These are phyloP conservation scores for Lithospermum erythrorhizon DNA, from an alignment of 257 asterid species.

Conservation along the genomic window DNA sequence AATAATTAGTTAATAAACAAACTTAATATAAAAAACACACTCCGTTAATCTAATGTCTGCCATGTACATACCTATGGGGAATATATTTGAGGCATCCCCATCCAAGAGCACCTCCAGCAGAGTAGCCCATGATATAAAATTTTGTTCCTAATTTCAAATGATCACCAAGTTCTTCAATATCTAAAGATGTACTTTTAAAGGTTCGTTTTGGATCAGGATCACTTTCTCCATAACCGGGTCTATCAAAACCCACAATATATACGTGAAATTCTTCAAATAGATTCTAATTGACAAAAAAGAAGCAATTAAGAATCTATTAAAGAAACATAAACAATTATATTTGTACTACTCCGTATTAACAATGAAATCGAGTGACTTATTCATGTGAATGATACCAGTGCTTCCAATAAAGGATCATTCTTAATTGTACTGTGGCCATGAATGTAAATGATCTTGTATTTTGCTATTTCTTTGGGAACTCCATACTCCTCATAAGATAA, in stretches of 20 bases:
- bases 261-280: conserved; percentile 43
- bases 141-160: conserved; percentile 5
- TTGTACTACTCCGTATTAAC: too few relatives aligned
- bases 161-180: too few relatives aligned
- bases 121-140: conserved; percentile 51
- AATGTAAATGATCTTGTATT: conserved; percentile 44
- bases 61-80: conserved; percentile 51
- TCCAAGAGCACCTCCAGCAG: conserved; percentile 56
- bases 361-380: too few relatives aligned
- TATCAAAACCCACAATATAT: conserved; percentile 53
- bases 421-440: conserved; percentile 55
- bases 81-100: conserved; percentile 78
- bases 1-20: too few relatives aligned
- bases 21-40: too few relatives aligned
- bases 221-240: conserved; percentile 34
- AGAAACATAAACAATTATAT: too few relatives aligned
- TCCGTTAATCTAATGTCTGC: too few relatives aligned
- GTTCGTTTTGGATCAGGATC: too few relatives aligned
- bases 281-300: too few relatives aligned
- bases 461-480: conserved; percentile 46
- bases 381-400: conserved; percentile 34
- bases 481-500: too few relatives aligned
- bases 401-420: conserved; percentile 34
- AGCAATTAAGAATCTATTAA: too few relatives aligned
- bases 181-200: too few relatives aligned